Base-by-base conservation (phyloP, 2,329 filamentous ascomycete genomes). In the Hypoxylon sp. region DNA sequence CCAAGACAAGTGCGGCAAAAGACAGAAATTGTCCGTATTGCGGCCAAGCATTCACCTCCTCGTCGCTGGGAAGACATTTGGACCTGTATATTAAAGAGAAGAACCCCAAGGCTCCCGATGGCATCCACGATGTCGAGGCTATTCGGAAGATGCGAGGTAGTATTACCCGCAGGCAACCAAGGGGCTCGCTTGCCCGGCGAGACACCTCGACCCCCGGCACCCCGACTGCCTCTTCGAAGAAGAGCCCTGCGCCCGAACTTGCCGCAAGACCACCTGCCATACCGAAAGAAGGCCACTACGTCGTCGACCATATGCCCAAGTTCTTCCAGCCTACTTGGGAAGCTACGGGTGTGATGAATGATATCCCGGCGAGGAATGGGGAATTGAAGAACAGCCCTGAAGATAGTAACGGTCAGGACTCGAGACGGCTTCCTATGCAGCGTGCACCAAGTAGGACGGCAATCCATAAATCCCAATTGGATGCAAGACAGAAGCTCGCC, bases 81-180 rank as follows among this genome's bases (percentile, higher is more conserved):
- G 95, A 98, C 79, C 88, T 97, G 42, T 98, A 97, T 80, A 95
- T 98, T 76, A 95, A 94, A 77, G 91, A 94, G 66, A 97, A 94
- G 83, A 98, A 98, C 79, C 94, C 95, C 1, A 96, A 95, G 80
- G 87, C 91, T 1, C 84, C 92, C 6, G 95, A 98, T 81, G 95
- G 95, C 55, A 83, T 97, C 50, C 95, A 98, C 81, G 87, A 97
- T 82, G 93, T 98, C 65, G 93, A 95, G 6, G 93, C 93, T 80
- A 98, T 98, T 76, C 88, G 89, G 73, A 93, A 92, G 80, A 84
- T 97, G 76, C 89, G 95, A 59, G 93, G 93, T 49, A 88, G 89
- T 68, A 97, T 98, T 79, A 98, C 95, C 27, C 87, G 95, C 71
- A 88, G 95, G 66, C 94, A 97, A 78, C 90, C 93, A 1, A 88